Evolutionary conservation across 805 yeast genomes (phyloP).

Genomic region (Candida schatavii): DNA sequence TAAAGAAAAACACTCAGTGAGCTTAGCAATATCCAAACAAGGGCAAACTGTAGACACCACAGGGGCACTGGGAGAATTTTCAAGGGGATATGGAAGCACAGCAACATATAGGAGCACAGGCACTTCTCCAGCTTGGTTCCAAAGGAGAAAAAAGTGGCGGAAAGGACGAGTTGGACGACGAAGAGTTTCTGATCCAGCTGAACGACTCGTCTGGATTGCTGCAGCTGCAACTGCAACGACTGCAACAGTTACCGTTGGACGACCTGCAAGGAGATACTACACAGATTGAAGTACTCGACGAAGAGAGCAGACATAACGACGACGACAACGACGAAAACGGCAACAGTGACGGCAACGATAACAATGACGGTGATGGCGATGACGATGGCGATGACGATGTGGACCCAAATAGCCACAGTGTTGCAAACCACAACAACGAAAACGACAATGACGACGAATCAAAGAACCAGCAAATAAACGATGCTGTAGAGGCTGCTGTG

Average conservation of each 20-base stretch:
- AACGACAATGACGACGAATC: conserved; percentile 21
- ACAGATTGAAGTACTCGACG: background rate
- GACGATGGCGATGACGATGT: conserved; percentile 6
- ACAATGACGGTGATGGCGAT: conserved; percentile 8
- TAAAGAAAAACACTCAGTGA: too few species aligned
- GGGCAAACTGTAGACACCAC: too few species aligned
- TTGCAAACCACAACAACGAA: conserved; percentile 1
- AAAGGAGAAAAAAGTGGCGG: conserved; percentile 12
- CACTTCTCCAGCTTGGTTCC: conserved; percentile 39
- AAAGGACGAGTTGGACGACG: conserved; percentile 2
- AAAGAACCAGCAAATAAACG: conserved; percentile 39
- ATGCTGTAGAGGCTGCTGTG: conserved; percentile 76
- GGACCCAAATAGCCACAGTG: too few species aligned
- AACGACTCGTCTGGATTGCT: too few species aligned
- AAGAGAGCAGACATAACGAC: background rate
- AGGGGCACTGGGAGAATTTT: too few species aligned
- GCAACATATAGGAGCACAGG: conserved; percentile 46
- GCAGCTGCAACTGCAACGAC: background rate
- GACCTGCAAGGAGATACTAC: background rate
- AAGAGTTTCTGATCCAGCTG: conserved; percentile 1
- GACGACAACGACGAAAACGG: too few species aligned
- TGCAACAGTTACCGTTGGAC: background rate
- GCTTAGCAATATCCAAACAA: too few species aligned
- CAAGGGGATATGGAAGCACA: conserved; percentile 32
- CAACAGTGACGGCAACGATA: too few species aligned